phyloP scores from a whole-genome alignment of 352 stramenopile species.

The Aphanomyces euteiches region DNA sequence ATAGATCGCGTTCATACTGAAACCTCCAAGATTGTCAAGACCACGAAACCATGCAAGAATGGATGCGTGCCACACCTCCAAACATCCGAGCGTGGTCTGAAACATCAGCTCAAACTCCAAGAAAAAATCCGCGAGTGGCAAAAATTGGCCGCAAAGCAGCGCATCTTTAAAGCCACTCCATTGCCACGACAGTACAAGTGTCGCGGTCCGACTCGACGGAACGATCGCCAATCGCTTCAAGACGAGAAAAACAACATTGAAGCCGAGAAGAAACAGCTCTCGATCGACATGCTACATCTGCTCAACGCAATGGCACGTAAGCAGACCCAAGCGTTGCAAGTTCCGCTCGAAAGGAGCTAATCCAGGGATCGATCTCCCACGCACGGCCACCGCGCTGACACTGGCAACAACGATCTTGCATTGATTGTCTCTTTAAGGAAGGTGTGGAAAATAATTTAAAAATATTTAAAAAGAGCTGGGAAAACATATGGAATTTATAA shows the following conservation, averaged over 20 bases:
- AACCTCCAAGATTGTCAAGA: neutral
- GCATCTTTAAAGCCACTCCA: conserved; percentile 21
- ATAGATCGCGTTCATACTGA: neutral
- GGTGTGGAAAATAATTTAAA: too few species aligned
- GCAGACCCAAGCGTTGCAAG: neutral
- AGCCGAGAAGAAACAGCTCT: conserved; percentile 5
- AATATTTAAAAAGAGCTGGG: too few species aligned
- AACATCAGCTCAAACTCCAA: conserved; percentile 12
- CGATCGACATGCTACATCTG: conserved; percentile 8
- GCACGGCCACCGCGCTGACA: too few species aligned
- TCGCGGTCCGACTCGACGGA: neutral
- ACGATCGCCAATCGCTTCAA: neutral
- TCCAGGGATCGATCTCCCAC: neutral
- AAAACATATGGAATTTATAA: too few species aligned
- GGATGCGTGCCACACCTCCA: conserved; percentile 3
- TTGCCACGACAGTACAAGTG: conserved; percentile 13
- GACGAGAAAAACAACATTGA: neutral
- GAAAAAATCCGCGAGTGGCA: conserved; percentile 15
- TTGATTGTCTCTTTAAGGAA: too few species aligned
- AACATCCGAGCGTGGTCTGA: conserved; percentile 7
- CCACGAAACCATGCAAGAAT: conserved; percentile 3
- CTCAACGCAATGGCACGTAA: conserved; percentile 6
- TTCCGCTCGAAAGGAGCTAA: conserved; percentile 1
- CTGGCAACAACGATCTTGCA: too few species aligned
- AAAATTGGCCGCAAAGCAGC: conserved; percentile 9